These are phyloP conservation scores for Pseudopithomyces chartarum DNA, from an alignment of 2,329 filamentous ascomycete species.

Conservation along the genomic window DNA sequence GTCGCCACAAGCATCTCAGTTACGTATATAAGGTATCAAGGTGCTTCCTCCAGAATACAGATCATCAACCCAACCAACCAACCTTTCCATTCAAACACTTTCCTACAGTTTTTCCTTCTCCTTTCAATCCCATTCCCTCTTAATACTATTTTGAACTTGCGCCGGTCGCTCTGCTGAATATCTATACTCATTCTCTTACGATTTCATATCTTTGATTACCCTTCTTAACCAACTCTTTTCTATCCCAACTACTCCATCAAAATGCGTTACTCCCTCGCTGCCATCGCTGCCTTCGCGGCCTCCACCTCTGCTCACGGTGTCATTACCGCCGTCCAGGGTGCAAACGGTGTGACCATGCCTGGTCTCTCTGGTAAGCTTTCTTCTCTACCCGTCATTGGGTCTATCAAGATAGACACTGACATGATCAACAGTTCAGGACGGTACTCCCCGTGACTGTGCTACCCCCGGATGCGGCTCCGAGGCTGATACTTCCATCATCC, in stretches of 20 bases:
- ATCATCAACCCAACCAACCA: constrained; percentile 33
- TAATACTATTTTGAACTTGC: constrained; percentile 42
- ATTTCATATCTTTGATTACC: constrained; percentile 18
- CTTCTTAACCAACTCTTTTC: constrained; percentile 12
- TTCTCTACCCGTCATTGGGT: not conserved
- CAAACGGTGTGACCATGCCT: constrained; percentile 67
- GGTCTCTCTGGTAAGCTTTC: constrained; percentile 57
- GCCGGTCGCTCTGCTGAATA: constrained; percentile 43
- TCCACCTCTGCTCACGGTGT: constrained; percentile 63
- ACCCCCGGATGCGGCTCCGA: constrained; percentile 67
- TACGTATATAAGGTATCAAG: constrained; percentile 33
- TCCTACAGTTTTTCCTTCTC: constrained; percentile 25
- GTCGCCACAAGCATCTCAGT: not conserved
- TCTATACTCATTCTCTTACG: constrained; percentile 15
- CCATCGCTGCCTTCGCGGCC: constrained; percentile 53
- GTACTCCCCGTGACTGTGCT: constrained; percentile 70
- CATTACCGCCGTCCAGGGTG: constrained; percentile 60
- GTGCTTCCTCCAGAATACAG: constrained; percentile 16
- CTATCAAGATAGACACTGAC: constrained; percentile 13
- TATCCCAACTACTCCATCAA: constrained; percentile 35
- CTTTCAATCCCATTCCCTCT: constrained; percentile 13
- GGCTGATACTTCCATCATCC: constrained; percentile 73
- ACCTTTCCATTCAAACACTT: constrained; percentile 25
- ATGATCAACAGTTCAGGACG: constrained; percentile 59
- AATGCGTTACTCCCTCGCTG: constrained; percentile 55